phyloP scores from a whole-genome alignment of 2,329 filamentous ascomycete species.

The Ascomycota sp. region DNA sequence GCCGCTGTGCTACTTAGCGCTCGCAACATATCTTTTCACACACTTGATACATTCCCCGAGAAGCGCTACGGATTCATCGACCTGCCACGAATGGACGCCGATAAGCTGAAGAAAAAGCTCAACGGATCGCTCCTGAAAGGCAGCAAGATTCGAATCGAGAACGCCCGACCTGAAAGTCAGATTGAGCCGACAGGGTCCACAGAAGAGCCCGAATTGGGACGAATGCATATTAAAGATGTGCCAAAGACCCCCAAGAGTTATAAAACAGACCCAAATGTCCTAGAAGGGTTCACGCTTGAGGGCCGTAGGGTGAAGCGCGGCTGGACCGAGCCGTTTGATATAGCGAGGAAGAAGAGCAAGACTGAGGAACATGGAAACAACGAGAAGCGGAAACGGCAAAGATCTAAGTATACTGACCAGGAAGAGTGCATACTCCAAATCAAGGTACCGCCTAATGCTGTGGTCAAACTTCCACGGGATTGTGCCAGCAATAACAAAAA shows the following conservation, averaged over 20 bases:
- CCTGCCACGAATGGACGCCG: slow-evolving; percentile 56
- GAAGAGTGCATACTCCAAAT: slow-evolving; percentile 73
- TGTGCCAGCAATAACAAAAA: slow-evolving; percentile 30
- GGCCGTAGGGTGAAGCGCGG: slow-evolving; percentile 69
- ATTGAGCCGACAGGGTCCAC: slow-evolving; percentile 12
- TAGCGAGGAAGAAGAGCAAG: slow-evolving; percentile 24
- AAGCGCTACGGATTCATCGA: slow-evolving; percentile 78
- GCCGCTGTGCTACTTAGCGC: slow-evolving; percentile 41
- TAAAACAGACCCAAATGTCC: slow-evolving; percentile 27
- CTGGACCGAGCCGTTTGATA: slow-evolving; percentile 50
- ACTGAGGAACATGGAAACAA: slow-evolving; percentile 25
- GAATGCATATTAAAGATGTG: slow-evolving; percentile 16
- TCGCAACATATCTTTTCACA: slow-evolving; percentile 71
- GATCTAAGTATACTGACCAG: slow-evolving; percentile 60
- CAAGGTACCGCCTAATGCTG: slow-evolving; percentile 32
- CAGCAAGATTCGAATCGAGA: slow-evolving; percentile 62
- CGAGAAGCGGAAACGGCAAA: slow-evolving; percentile 34
- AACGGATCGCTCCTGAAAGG: slow-evolving; percentile 73
- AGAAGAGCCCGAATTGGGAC: slow-evolving; percentile 9
- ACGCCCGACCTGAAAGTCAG: slow-evolving; percentile 39
- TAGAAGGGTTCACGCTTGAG: slow-evolving; percentile 46
- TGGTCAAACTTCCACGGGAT: slow-evolving; percentile 19
- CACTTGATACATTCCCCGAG: slow-evolving; percentile 70
- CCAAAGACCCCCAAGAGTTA: slow-evolving; percentile 20
- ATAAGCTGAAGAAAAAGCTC: slow-evolving; percentile 78